These are phyloP conservation scores for Pleurotus salmoneostramineus DNA, from an alignment of 768 basidiomycete genomes.

Conservation along the genomic window DNA sequence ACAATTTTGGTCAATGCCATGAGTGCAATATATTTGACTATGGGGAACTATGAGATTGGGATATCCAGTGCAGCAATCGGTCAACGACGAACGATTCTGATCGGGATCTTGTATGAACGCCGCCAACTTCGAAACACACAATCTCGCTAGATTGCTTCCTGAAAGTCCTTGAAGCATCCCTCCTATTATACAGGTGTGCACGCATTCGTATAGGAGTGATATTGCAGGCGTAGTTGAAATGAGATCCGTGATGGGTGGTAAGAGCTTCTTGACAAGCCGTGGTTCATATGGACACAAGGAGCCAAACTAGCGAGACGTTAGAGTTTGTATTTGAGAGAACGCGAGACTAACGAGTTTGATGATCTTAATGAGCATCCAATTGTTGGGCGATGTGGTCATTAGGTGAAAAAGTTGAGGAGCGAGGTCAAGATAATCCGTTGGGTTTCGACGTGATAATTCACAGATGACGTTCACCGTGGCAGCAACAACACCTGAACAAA, in stretches of 20 bases:
- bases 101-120: conserved; percentile 89
- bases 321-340: conserved; percentile 2
- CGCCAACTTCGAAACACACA: conserved; percentile 92
- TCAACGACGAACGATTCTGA: conserved; percentile 78
- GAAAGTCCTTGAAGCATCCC: conserved; percentile 85
- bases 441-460: conserved; percentile 81
- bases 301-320: conserved; percentile 67
- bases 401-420: conserved; percentile 94
- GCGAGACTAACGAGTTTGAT: conserved; percentile 73
- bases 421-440: conserved; percentile 75
- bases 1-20: conserved; percentile 96
- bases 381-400: conserved; percentile 91
- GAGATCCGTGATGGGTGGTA: conserved; percentile 90
- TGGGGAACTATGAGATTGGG: conserved; percentile 9
- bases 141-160: conserved; percentile 74
- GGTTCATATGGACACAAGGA: conserved; percentile 89
- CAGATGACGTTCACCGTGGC: conserved; percentile 93
- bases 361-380: conserved; percentile 99
- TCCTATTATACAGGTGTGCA: conserved; percentile 96
- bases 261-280: conserved; percentile 89
- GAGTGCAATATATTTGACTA: conserved; percentile 97
- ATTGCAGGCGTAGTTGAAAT: conserved; percentile 96
- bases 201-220: conserved; percentile 95
- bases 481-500: conserved; percentile 74
- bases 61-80: background rate